A percentile compares a stretch with the other conserved stretches of the same genome.
Conservation (phyloP, 2,329 filamentous ascomycete genomes). For the Aaosphaeria arxii region DNA sequence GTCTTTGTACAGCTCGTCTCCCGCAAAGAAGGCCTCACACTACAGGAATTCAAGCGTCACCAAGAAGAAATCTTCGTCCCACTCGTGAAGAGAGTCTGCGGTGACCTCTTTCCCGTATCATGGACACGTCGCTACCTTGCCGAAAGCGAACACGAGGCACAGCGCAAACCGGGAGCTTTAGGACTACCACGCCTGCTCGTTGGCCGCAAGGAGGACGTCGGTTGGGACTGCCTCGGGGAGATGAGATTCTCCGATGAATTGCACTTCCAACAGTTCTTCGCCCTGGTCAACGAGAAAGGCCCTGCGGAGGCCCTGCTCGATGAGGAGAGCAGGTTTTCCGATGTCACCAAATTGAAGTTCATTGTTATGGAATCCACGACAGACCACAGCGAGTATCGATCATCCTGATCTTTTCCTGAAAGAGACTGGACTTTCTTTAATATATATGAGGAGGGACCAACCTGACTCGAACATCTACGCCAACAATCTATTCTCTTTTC, state of each 20-base stretch:
- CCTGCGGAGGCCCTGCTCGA: constrained; percentile 14
- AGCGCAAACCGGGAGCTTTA: constrained; percentile 3
- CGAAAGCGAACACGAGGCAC: not conserved
- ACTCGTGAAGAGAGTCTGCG: constrained; percentile 1
- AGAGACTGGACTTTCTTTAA: too few species aligned
- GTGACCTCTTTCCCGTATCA: not conserved
- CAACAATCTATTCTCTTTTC: too few species aligned
- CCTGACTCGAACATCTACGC: too few species aligned
- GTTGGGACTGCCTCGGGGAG: constrained; percentile 17
- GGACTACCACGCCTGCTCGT: constrained; percentile 17
- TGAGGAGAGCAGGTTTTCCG: constrained; percentile 18
- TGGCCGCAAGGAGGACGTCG: constrained; percentile 10
- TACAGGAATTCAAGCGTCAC: constrained; percentile 2
- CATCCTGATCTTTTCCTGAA: too few species aligned
- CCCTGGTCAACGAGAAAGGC: constrained; percentile 11
- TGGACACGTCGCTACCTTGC: constrained; percentile 4
- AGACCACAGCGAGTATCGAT: too few species aligned
- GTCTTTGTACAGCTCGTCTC: constrained; percentile 2
- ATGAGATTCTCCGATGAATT: constrained; percentile 19
- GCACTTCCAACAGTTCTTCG: constrained; percentile 19
- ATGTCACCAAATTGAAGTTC: not conserved
- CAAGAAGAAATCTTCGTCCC: constrained; percentile 3
- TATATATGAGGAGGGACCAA: too few species aligned
- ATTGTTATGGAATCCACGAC: too few species aligned
- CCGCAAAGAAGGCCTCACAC: constrained; percentile 3